Base-by-base conservation (phyloP, 805 yeast species). In the Saccharomycopsis fodiens region DNA sequence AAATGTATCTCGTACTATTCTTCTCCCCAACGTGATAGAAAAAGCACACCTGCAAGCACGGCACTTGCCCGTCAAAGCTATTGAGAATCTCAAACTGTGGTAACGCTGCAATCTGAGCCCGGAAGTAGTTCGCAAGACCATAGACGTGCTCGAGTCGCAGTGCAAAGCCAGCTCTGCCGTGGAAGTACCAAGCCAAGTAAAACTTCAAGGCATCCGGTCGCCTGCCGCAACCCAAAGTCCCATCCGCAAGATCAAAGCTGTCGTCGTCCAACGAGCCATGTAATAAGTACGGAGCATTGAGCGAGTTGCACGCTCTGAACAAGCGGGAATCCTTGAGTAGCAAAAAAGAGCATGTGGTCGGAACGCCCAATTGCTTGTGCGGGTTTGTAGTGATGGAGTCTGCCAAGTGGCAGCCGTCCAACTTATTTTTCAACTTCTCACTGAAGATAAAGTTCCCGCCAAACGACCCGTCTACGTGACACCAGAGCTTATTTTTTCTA, bases 161-260 rank as follows among this genome's bases (percentile, higher is more conserved):
- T 27, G 65, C 77, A 54, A 79, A 82, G 1, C 95, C 95, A 31
- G 61, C 55, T 2, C 66, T 61, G 2, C 95, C 95, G 55, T 80
- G 86, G 67, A 82, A 86, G 48, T 80, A 66, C 95, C 95, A 85
- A 1, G 84, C 78, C 58, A 86, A 60, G 59, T 82, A 85, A 56
- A 86, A 69, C 62, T 85, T 85, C 60, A 85, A 65, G 2, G 91
- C 75, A 60, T 86, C 95, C 0, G 93, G 78, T 45, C 95, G 72
- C 54, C 95, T 74, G 12, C 95, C 95, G 59, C 95, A 85, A 6
- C 94, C 95, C 89, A 86, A 80, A 2, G 95, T 86, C 12, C 93
- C 94, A 59, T 84, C 91, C 1, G 91, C 95, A 46, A 85, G 71
- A 54, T 85, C 95, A 57, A 68, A 82, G 60, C 72, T 68, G 44